Conservation (phyloP, 208 protist species). For the Leptomonas pyrrhocoris region DNA sequence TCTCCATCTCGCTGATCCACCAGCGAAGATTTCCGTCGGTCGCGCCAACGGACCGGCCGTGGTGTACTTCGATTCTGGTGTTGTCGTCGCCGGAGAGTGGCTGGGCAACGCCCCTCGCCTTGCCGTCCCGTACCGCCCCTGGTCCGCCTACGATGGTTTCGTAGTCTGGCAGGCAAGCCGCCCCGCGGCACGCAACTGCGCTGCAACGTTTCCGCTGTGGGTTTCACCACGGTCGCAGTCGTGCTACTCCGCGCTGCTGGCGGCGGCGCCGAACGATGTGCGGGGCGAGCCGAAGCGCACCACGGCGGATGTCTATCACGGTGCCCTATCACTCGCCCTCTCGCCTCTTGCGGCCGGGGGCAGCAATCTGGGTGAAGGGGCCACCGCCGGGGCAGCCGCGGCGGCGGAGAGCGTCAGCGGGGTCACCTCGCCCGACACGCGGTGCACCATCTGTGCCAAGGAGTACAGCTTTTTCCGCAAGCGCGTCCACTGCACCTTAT, state of each 20-base stretch:
- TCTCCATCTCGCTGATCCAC: conserved; percentile 23
- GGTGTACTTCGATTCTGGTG: conserved; percentile 70
- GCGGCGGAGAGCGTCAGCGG: neutral
- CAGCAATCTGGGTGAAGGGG: neutral
- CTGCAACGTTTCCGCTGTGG: conserved; percentile 10
- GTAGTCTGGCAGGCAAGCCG: conserved; percentile 30
- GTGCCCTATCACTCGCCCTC: neutral
- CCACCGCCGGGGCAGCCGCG: neutral
- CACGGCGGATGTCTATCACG: neutral
- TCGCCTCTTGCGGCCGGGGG: conserved; percentile 16
- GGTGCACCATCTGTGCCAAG: conserved; percentile 67
- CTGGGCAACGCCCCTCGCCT: conserved; percentile 62
- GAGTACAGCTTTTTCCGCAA: conserved; percentile 80
- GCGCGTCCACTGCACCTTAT: conserved; percentile 60
- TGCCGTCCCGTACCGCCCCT: conserved; percentile 59
- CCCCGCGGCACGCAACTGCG: conserved; percentile 22
- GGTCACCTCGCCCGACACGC: conserved; percentile 17
- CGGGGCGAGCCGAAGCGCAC: conserved; percentile 20
- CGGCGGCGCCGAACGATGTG: conserved; percentile 23
- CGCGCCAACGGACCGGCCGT: conserved; percentile 40
- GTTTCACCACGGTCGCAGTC: conserved; percentile 34
- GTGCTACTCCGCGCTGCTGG: conserved; percentile 18
- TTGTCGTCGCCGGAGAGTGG: conserved; percentile 57
- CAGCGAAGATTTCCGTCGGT: conserved; percentile 33
- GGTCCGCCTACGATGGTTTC: conserved; percentile 59